Evolutionary conservation across 1,139 yeast species (phyloP).

Genomic region (Taiozyma onychis): DNA sequence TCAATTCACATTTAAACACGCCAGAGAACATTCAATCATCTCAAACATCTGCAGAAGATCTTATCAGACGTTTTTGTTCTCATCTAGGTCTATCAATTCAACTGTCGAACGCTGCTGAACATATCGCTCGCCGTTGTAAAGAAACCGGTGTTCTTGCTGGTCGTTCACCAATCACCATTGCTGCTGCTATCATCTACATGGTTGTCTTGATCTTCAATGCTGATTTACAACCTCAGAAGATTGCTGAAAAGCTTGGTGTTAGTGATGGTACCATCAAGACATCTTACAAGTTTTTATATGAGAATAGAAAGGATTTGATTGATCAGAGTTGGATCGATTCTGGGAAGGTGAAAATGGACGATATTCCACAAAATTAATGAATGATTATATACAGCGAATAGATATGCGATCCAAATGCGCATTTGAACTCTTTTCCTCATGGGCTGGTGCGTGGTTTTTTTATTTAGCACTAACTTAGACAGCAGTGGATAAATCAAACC

Average conservation of each 20-base stretch:
- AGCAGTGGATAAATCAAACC: not conserved
- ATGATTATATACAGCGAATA: not conserved
- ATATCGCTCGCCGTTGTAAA: slow-evolving; percentile 83
- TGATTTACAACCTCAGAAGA: slow-evolving; percentile 63
- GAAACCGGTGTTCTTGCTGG: slow-evolving; percentile 95
- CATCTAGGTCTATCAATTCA: slow-evolving; percentile 83
- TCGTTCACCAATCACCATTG: slow-evolving; percentile 94
- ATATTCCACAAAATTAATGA: slow-evolving; percentile 42
- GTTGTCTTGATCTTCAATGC: slow-evolving; percentile 79
- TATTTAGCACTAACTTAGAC: not conserved
- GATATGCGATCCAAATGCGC: not conserved
- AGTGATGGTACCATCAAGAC: slow-evolving; percentile 97
- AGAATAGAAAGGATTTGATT: slow-evolving; percentile 63
- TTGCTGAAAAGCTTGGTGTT: slow-evolving; percentile 94
- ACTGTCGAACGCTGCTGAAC: slow-evolving; percentile 90
- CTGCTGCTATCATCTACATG: slow-evolving; percentile 96
- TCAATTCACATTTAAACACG: slow-evolving; percentile 14
- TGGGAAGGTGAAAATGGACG: slow-evolving; percentile 60
- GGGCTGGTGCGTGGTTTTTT: not conserved
- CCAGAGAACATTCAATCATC: slow-evolving; percentile 69
- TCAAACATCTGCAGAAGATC: slow-evolving; percentile 90
- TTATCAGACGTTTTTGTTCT: slow-evolving; percentile 93
- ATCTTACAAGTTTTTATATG: slow-evolving; percentile 77
- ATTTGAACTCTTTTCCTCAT: not conserved
- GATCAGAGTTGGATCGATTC: slow-evolving; percentile 78